Evolutionary conservation across 2,329 filamentous ascomycete genomes (phyloP), one percentile per base, ranked within the genome.

Genomic region (Penicillium rolfsii): DNA sequence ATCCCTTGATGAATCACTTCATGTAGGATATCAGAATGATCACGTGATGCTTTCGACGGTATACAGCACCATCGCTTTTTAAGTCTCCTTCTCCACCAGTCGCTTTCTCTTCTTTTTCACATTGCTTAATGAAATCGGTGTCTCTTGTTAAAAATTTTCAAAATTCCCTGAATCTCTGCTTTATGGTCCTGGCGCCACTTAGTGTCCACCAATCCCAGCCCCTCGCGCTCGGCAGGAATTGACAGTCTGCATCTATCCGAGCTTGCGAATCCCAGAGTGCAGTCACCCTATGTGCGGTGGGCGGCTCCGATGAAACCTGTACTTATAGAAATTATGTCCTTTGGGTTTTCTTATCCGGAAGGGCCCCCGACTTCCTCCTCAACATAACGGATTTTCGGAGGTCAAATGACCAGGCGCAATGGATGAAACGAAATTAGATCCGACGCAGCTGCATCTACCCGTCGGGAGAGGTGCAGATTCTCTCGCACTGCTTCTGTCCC

Each of bases 401-500:
- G 35, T 26, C 38, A 52, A 58, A 52, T 52, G 41, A 50, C 61
- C 57, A 57, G 41, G 58, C 59, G 28, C 36, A 52, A 56, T 59
- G 52, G 56, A 67, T 69, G 65, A 69, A 69, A 69, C 66, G 52
- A 40, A 64, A 58, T 63, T 50, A 60, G 60, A 57, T 55, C 63
- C 64, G 62, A 65, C 55, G 52, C 50, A 54, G 55, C 61, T 67
- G 67, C 61, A 48, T 52, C 30, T 67, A 66, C 53, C 67, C 67
- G 65, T 67, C 65, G 63, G 62, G 40, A 50, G 52, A 52, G 50
- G 54, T 63, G 55, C 64, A 58, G 61, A 64, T 65, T 66, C 56
- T 67, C 64, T 66, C 53, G 63, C 63, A 64, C 63, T 38, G 33
- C 64, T 60, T 57, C 52, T 45, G 59, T 40, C 45, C 64, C 66